Percentiles rank a stretch among this genome's conserved stretches.
Evolutionary conservation across 2,329 filamentous ascomycete species (phyloP).

Genomic region (Colletotrichum horii): DNA sequence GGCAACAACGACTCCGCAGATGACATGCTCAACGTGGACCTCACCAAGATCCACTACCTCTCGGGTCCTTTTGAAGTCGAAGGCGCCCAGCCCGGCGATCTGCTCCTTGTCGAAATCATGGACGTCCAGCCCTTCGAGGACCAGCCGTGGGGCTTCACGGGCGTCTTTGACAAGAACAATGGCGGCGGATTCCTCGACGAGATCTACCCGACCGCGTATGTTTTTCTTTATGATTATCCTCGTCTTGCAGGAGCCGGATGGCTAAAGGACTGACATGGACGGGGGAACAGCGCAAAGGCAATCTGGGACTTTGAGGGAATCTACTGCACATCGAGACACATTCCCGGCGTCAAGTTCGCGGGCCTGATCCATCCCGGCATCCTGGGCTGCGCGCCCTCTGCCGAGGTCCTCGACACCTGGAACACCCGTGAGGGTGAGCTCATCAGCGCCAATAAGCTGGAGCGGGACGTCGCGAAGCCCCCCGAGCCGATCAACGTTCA

Average conservation of each 20-base stretch:
- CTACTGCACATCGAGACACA: conserved; percentile 83
- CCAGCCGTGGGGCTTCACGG: conserved; percentile 89
- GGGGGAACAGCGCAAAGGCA: conserved; percentile 53
- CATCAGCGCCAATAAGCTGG: conserved; percentile 70
- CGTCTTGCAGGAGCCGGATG: background rate
- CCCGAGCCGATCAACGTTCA: conserved; percentile 76
- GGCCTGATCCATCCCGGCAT: conserved; percentile 93
- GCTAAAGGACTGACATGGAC: background rate
- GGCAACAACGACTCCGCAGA: conserved; percentile 89
- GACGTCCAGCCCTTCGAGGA: conserved; percentile 90
- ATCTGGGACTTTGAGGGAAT: conserved; percentile 65
- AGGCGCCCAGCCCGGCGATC: conserved; percentile 82
- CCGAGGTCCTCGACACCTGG: conserved; percentile 80
- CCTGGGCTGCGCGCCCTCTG: conserved; percentile 84
- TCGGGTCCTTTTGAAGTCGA: conserved; percentile 90
- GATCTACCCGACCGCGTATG: conserved; percentile 81
- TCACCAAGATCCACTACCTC: conserved; percentile 86
- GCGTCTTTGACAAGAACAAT: conserved; percentile 79
- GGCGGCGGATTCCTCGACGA: conserved; percentile 91
- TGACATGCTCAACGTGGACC: conserved; percentile 82
- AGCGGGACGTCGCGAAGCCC: conserved; percentile 77
- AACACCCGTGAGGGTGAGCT: conserved; percentile 83
- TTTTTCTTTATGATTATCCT: background rate
- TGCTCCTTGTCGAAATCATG: conserved; percentile 87
- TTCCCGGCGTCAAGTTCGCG: conserved; percentile 85